Evolutionary conservation across 2,329 filamentous ascomycete species (phyloP), one percentile per base, ranked within the genome.

Genomic region (Fusarium heterosporum): DNA sequence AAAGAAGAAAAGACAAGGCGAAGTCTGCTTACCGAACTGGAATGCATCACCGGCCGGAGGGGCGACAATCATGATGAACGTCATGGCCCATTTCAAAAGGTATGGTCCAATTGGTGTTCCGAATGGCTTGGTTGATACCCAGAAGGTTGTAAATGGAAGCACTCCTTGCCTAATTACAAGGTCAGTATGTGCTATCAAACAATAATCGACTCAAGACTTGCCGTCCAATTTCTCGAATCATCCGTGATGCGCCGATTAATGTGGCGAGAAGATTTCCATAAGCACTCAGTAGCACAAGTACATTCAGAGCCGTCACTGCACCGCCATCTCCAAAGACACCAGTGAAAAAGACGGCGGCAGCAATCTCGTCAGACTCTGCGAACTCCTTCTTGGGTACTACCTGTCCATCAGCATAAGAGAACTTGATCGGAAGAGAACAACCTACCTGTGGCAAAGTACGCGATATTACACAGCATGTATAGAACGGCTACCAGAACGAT

Each of bases 21-120:
- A 3, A n/a, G 32, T 9, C 8, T n/a, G n/a, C 32, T 36, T 9
- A 36, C 34, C 34, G 10, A 36, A 36, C 16, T 36, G 34, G 73
- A 90, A 90, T 0, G 88, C 88, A 71, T 90, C 87, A 2, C 88
- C 87, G 1, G 86, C 85, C 0, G 88, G 87, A 0, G 86, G 83
- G 0, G 84, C 86, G 0, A 87, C 71, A 36, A 89, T 89, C 84
- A 89, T 87, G 45, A 89, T 68, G 3, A 86, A 72, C 0, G 87
- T 89, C 57, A 88, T 73, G 0, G 68, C 69, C 84, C 85, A 90
- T 71, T 87, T 87, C 6, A 89, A 64, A 3, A 82, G 51, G 60
- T 89, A 89, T 0, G 87, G 87, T 0, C 86, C 87, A 0, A 89
- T 69, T 0, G 88, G 87, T 0, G 88, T 90, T 3, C 87, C 87